A percentile compares a stretch with the other conserved stretches of the same genome.
phyloP scores from a whole-genome alignment of 495 filamentous ascomycete genomes.

The Aspergillus saccharolyticus region DNA sequence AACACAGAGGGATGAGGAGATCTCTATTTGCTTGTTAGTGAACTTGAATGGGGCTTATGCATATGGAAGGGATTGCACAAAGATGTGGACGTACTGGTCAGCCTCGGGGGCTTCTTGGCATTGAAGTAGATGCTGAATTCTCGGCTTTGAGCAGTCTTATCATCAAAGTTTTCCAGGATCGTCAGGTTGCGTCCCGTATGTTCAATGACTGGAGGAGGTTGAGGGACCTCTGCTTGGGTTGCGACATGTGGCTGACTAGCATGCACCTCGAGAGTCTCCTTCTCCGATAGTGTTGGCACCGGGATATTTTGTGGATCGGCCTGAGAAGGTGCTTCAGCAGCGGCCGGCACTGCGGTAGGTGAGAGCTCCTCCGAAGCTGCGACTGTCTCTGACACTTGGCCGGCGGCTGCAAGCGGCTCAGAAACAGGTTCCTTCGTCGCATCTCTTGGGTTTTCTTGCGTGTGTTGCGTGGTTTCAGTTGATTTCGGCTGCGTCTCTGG shows the following conservation, averaged over 20 bases:
- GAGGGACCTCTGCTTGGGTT: slow-evolving; percentile 21
- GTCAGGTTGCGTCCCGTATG: slow-evolving; percentile 48
- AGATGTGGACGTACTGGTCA: slow-evolving; percentile 40
- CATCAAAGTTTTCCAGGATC: slow-evolving; percentile 52
- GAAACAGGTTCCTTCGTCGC: slow-evolving; percentile 6
- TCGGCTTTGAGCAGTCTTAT: slow-evolving; percentile 44
- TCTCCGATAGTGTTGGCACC: slow-evolving; percentile 19
- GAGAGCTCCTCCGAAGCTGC: slow-evolving; percentile 3
- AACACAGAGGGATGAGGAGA: slow-evolving; percentile 57
- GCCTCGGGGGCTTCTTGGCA: slow-evolving; percentile 43
- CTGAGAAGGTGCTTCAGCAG: slow-evolving; percentile 3
- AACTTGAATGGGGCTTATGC: background rate
- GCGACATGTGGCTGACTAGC: slow-evolving; percentile 15
- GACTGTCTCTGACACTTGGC: background rate
- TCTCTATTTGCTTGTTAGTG: slow-evolving; percentile 29
- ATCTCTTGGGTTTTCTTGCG: slow-evolving; percentile 3
- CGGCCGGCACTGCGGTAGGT: slow-evolving; percentile 1
- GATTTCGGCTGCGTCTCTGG: slow-evolving; percentile 4
- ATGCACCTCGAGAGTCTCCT: slow-evolving; percentile 10
- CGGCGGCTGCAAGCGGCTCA: background rate
- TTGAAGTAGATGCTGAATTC: slow-evolving; percentile 51
- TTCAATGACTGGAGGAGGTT: slow-evolving; percentile 41
- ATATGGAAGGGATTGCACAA: background rate
- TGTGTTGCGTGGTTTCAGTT: background rate
- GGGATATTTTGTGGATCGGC: background rate